Evolutionary conservation across 352 stramenopile species (phyloP).

Genomic region (Globisporangium perplexum): DNA sequence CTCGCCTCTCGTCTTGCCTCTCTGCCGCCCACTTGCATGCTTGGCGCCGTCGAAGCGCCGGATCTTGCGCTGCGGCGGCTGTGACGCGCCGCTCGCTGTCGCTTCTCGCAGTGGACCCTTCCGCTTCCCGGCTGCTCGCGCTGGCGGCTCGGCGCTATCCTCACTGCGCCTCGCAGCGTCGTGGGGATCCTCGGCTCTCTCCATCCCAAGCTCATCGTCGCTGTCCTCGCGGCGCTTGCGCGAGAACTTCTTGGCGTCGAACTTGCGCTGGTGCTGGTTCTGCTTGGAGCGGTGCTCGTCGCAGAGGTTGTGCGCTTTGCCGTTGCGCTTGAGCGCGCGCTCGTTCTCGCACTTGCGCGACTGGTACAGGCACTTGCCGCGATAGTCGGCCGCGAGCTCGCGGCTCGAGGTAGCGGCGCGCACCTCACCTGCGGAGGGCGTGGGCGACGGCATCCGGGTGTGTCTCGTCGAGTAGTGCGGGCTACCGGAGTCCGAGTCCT

Average conservation of each 20-base stretch:
- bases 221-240: slow-evolving; percentile 25
- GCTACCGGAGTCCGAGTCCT: background rate
- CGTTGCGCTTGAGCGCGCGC: slow-evolving; percentile 72
- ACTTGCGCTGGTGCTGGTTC: slow-evolving; percentile 81
- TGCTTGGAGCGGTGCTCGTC: slow-evolving; percentile 72
- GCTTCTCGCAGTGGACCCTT: background rate
- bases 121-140: background rate
- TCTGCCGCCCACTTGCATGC: background rate
- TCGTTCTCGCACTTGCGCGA: slow-evolving; percentile 81
- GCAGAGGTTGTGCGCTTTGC: slow-evolving; percentile 71
- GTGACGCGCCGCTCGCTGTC: background rate
- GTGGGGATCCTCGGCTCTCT: background rate
- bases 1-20: background rate
- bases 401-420: background rate
- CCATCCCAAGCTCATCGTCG: slow-evolving; percentile 2
- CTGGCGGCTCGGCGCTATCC: background rate
- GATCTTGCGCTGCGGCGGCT: slow-evolving; percentile 10
- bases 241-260: slow-evolving; percentile 78
- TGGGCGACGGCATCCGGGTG: background rate
- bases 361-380: slow-evolving; percentile 70
- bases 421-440: background rate
- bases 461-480: background rate
- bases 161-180: slow-evolving; percentile 5
- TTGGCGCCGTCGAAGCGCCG: slow-evolving; percentile 14
- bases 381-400: slow-evolving; percentile 20